phyloP scores from a whole-genome alignment of 257 asterid genomes.

The Solanum gracilifrons region DNA sequence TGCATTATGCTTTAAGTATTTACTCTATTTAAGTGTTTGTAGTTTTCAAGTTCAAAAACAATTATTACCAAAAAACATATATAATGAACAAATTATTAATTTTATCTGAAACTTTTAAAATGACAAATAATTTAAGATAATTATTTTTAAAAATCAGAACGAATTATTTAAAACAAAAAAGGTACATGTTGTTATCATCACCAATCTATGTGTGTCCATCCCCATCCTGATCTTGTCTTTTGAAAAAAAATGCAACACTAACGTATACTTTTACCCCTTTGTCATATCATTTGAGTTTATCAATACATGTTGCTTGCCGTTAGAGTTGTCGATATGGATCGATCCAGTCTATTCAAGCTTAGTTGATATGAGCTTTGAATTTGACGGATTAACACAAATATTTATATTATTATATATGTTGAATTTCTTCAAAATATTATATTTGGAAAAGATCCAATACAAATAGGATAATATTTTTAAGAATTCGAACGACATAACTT shows the following conservation, averaged over 20 bases:
- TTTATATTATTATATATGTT: background rate
- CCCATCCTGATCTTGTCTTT: background rate
- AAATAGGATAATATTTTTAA: too few species aligned
- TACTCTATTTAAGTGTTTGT: background rate
- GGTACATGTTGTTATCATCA: background rate
- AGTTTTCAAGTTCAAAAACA: background rate
- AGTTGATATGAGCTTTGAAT: background rate
- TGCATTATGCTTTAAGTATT: background rate
- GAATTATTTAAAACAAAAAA: background rate
- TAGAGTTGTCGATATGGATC: background rate
- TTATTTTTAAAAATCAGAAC: background rate
- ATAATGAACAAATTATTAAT: background rate
- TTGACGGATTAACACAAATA: background rate
- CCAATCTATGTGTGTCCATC: background rate
- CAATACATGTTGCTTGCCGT: background rate
- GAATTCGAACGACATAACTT: background rate
- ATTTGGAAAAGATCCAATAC: background rate
- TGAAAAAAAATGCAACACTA: background rate
- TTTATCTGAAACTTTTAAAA: background rate
- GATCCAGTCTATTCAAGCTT: background rate
- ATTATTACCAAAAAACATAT: background rate
- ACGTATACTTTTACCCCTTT: background rate
- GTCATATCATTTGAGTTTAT: background rate
- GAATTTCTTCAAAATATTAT: background rate
- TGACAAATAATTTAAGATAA: background rate